Percentiles rank a stretch among this genome's conserved stretches.
These are phyloP conservation scores for Clohesyomyces aquaticus DNA, from an alignment of 495 filamentous ascomycete genomes.

Conservation along the genomic window DNA sequence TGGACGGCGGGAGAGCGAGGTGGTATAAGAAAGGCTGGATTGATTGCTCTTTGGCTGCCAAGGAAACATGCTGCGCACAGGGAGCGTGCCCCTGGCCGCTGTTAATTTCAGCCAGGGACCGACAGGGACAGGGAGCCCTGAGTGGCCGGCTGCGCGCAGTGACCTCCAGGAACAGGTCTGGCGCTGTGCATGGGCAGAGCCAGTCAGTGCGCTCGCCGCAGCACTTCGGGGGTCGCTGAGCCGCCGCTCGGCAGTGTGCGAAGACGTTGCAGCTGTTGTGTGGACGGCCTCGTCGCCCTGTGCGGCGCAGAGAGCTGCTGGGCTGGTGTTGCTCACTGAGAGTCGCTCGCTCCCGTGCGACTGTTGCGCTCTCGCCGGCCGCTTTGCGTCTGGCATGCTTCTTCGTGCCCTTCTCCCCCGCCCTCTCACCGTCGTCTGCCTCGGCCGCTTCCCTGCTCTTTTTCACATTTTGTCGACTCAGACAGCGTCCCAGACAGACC, in stretches of 20 bases:
- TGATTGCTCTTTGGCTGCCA: conserved; percentile 37
- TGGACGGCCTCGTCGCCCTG: conserved; percentile 7
- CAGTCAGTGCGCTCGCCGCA: conserved; percentile 16
- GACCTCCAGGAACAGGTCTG: background rate
- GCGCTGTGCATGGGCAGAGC: conserved; percentile 1
- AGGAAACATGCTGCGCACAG: conserved; percentile 14
- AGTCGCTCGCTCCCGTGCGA: background rate
- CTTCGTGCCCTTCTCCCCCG: background rate
- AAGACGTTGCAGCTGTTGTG: conserved; percentile 21
- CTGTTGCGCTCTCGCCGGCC: background rate
- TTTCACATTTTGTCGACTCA: background rate
- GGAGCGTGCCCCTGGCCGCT: conserved; percentile 17
- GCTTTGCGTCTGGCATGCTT: background rate
- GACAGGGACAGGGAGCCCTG: conserved; percentile 15
- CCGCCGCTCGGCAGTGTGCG: conserved; percentile 12
- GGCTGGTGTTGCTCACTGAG: background rate
- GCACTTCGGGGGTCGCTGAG: conserved; percentile 9
- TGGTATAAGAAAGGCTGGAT: conserved; percentile 21
- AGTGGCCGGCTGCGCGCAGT: conserved; percentile 13
- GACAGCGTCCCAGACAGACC: background rate
- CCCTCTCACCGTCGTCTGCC: background rate
- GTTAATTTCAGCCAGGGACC: conserved; percentile 36
- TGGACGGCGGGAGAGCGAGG: background rate
- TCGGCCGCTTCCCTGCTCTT: background rate
- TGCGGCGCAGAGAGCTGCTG: background rate